Base-by-base conservation (phyloP, 2,329 filamentous ascomycete species). In the Elsinoe arachidis region DNA sequence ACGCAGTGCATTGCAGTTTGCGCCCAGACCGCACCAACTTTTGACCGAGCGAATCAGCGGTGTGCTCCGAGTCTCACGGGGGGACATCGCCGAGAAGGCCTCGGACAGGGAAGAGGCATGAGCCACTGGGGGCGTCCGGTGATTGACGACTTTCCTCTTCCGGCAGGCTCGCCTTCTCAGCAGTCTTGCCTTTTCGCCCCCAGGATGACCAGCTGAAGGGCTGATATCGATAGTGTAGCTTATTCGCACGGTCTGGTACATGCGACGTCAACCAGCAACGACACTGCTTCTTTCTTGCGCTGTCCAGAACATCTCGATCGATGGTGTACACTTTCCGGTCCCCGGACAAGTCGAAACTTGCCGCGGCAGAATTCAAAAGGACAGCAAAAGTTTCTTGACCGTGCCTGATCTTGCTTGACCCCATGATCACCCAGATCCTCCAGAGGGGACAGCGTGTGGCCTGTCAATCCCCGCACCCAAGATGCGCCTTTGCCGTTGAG, bases 391-490 rank as follows among this genome's bases (percentile, higher is more conserved):
- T 7, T 7, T 19, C 23, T 34, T 37, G 15, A 38, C 49, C 10
- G 34, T 26, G 33, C 49, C 12, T 53, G 49, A 26, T 53, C 49
- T 53, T 53, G 49, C 49, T 53, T 53, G 49, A 38, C 35, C 49
- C 19, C 49, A 53, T 53, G 49, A 53, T 53, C 49, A 53, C 15
- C 49, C 49, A 53, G 49, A 53, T 53, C 35, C 33, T 15, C 19
- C 35, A 30, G 7, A 30, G 26, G 26, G 26, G 26, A 30, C 26
- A 30, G 49, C 49, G 21, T 53, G 34, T 53, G 49, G 49, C 49
- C 49, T 53, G 49, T 53, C 49, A 53, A 53, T 53, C 49, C 49
- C 49, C 49, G 49, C 49, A 53, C 49, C 26, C 49, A 53, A 53
- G 34, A 21, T 26, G 19, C 35, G 33, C 49, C 49, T 53, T 39